A percentile compares a stretch with the other conserved stretches of the same genome.
Evolutionary conservation across 1,139 yeast species (phyloP).

Genomic region (Hansenula lynferdii): DNA sequence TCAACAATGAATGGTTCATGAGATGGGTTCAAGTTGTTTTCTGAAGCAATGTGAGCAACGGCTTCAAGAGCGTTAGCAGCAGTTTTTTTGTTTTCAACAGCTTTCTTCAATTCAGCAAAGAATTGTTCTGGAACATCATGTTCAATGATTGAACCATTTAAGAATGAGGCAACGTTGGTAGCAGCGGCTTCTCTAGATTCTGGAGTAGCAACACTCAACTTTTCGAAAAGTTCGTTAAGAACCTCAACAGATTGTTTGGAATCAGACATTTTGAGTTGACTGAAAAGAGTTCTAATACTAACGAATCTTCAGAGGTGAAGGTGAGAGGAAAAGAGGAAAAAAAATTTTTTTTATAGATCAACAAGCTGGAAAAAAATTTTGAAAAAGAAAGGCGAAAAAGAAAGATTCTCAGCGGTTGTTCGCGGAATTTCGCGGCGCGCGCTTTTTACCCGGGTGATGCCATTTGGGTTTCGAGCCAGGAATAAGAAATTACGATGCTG

Average conservation of each 20-base stretch:
- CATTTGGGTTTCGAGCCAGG: too few species aligned
- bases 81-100: conserved; percentile 77
- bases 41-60: conserved; percentile 77
- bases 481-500: too few species aligned
- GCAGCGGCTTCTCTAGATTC: conserved; percentile 88
- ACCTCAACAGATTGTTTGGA: conserved; percentile 54
- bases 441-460: conserved; percentile 2
- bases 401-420: neutral
- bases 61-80: conserved; percentile 82
- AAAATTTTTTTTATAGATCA: conserved; percentile 12
- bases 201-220: conserved; percentile 81
- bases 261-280: conserved; percentile 31
- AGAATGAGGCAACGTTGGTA: conserved; percentile 84
- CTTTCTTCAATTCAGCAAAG: conserved; percentile 70
- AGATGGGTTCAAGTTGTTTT: conserved; percentile 77
- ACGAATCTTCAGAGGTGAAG: neutral
- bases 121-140: conserved; percentile 95
- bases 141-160: conserved; percentile 96
- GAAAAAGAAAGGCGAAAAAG: conserved; percentile 4
- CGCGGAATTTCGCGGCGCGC: neutral
- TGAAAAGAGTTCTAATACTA: neutral
- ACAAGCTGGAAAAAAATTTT: conserved; percentile 1
- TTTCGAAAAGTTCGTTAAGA: conserved; percentile 89
- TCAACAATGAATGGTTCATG: conserved; percentile 93
- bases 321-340: conserved; percentile 8